Evolutionary conservation across 371 early-diverging fungal species (phyloP), one percentile per base, ranked within the genome.

Genomic region (Mortierella sp.): DNA sequence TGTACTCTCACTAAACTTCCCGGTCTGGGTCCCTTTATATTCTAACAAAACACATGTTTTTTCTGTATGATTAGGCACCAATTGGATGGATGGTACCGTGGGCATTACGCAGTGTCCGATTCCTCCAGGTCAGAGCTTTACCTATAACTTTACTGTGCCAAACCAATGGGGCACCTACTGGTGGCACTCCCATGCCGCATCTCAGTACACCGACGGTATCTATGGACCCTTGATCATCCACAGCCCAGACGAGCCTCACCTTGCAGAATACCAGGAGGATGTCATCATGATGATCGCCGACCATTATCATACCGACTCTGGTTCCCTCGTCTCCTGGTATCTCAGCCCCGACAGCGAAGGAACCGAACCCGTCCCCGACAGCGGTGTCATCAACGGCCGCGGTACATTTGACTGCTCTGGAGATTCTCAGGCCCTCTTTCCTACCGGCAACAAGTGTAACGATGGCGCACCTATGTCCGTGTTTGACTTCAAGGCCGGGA

Each of bases 91-190:
- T 49, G 88, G 86, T 8, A 77, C 79, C 0, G 21, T 71, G 24
- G 80, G 84, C 18, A 72, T 83, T 1, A 83, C 89, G 3, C 89
- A 89, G 76, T 85, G 83, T 70, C 72, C 88, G 14, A 88, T 90
- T 58, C 82, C 81, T 38, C 72, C 81, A 14, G 80, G 82, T 4
- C 63, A 75, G 14, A 72, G 76, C 14, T 88, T 83, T 38, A 76
- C 75, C 51, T 89, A 88, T 78, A 79, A 85, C 48, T 88, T 88
- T 46, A 84, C 78, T 0, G 76, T 83, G 1, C 56, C 78, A 24
- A 74, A 84, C 11, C 90, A 90, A 58, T 75, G 76, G 51, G 90
- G 89, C 6, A 90, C 90, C 27, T 89, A 84, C 72, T 89, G 89
- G 89, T 90, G 87, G 87, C 89, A 89, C 71, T 85, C 87, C 6